Base-by-base conservation (phyloP, 164 flowering plant species). In the Magnolia officinalis region DNA sequence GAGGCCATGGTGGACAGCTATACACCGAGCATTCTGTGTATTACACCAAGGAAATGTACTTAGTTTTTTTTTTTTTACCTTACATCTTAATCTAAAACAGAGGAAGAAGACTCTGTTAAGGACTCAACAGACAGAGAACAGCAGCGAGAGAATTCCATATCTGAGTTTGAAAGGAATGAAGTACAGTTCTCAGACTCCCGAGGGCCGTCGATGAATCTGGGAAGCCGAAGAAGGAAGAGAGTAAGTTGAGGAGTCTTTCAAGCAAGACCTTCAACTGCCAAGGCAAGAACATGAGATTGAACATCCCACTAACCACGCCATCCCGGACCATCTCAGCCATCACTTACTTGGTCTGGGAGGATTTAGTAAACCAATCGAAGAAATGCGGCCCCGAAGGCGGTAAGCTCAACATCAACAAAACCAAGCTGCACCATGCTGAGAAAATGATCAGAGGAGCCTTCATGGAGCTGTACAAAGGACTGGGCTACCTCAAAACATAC, bases 361-460 rank as follows among this genome's bases (percentile, higher is more conserved):
- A 93, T 85, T 74, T 89, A 71, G 81, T 83, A 6, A 89, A 84
- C 79, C 94, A 90, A 72, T 84, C 92, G 0, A 94, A 86, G 79
- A 96, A 92, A 87, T 81, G 88, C 65, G 79, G 79, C 52, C 79
- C 87, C 1, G 90, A 89, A 37, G 89, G 78, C 3, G 73, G 90
- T 69, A 95, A 85, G 80, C 81, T 89, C 24, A 85, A 85, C 11
- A 81, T 91, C 81, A 96, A 94, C 86, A 91, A 88, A 81, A 83
- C 88, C 20, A 94, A 90, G 86, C 74, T 96, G 20, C 94, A 83
- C 69, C 97, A 91, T 78, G 98, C 99, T 16, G 94, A 90, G 85
- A 96, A 96, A 84, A 94, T 96, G 98, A 96, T 96, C 8, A 82
- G 80, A 83, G 89, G 94, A 75, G 99, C 97, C 61, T 82, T 90